These are phyloP conservation scores for Xerocomus nothofagi DNA, from an alignment of 1,284 basidiomycete genomes.

Conservation along the genomic window DNA sequence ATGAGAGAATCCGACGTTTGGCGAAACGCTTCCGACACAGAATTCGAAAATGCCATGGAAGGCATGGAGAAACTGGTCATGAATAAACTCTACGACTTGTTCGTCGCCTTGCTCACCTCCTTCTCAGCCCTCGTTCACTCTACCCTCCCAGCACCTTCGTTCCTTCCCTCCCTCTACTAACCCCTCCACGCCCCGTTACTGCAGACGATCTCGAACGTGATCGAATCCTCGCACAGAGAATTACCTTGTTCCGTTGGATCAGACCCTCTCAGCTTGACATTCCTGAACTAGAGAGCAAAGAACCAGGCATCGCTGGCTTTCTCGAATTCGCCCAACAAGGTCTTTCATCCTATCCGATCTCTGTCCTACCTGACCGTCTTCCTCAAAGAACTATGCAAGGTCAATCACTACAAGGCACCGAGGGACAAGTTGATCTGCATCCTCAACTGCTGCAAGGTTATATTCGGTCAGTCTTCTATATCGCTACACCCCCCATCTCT, in stretches of 20 bases:
- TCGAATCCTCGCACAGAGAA: slow-evolving; percentile 87
- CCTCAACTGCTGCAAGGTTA: slow-evolving; percentile 98
- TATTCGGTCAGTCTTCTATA: slow-evolving; percentile 74
- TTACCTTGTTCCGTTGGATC: slow-evolving; percentile 89
- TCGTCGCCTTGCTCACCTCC: slow-evolving; percentile 11
- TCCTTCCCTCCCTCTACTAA: slow-evolving; percentile 65
- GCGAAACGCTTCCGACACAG: slow-evolving; percentile 72
- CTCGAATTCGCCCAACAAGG: slow-evolving; percentile 94
- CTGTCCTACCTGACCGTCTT: not conserved
- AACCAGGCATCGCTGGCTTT: slow-evolving; percentile 75
- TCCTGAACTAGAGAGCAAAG: slow-evolving; percentile 41
- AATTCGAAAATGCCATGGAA: slow-evolving; percentile 97
- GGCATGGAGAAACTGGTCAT: slow-evolving; percentile 99
- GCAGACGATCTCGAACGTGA: slow-evolving; percentile 96
- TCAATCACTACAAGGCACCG: slow-evolving; percentile 98
- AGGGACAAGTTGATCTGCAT: slow-evolving; percentile 98
- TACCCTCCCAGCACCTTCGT: slow-evolving; percentile 76
- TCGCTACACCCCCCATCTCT: slow-evolving; percentile 11
- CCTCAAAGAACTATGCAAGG: slow-evolving; percentile 81
- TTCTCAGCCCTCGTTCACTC: slow-evolving; percentile 5
- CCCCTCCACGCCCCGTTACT: slow-evolving; percentile 79
- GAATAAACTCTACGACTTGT: slow-evolving; percentile 96
- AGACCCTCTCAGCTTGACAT: slow-evolving; percentile 89
- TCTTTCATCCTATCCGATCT: slow-evolving; percentile 22
- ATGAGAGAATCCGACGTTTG: slow-evolving; percentile 88